Evolutionary conservation across 306 rosid genomes (phyloP), one percentile per base, ranked within the genome.

Genomic region (peach (Prunus persica)): DNA sequence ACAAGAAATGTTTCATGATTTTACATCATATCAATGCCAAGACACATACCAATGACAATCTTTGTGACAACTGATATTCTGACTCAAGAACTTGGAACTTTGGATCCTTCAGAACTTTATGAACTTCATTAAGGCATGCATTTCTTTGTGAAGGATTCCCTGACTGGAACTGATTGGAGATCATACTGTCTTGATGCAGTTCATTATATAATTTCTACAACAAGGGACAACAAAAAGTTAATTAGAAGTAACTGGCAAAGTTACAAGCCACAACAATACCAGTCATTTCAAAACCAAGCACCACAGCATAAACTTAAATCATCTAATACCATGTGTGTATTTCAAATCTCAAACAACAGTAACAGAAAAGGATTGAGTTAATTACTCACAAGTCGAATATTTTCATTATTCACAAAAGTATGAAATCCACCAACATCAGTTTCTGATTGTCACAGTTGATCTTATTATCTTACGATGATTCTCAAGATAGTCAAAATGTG

Each of bases 81-180:
- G 91, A 84, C 62, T 89, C 91, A 38, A 95, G 73, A 57, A 85
- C 74, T 77, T 76, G 88, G 82, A 89, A 92, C 80, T 82, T 85
- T 70, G 93, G 80, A 67, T 87, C 96, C 76, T 87, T 84, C 81
- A 95, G 77, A 85, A 82, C 68, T 75, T 88, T 75, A 81, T 76
- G 86, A 82, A 95, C 85, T 62, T 90, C 87, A 52, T 65, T 32
- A 47, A 90, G 73, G 77, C 22, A 11, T 38, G 71, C 61, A 62
- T 84, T 65, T 82, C 83, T 82, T 47, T 83, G 79, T 12, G 87
- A 85, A 83, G 76, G 79, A 86, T 81, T 70, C 68, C 80, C 91
- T 6, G 89, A 85, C 74, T 81, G 69, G 83, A 80, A 72, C 60
- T 90, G 79, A 61, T 78, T 65, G 4, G 88, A 75, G 51, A 79